phyloP scores from a whole-genome alignment of 1,139 yeast species.

The Geotrichum histeridarum region DNA sequence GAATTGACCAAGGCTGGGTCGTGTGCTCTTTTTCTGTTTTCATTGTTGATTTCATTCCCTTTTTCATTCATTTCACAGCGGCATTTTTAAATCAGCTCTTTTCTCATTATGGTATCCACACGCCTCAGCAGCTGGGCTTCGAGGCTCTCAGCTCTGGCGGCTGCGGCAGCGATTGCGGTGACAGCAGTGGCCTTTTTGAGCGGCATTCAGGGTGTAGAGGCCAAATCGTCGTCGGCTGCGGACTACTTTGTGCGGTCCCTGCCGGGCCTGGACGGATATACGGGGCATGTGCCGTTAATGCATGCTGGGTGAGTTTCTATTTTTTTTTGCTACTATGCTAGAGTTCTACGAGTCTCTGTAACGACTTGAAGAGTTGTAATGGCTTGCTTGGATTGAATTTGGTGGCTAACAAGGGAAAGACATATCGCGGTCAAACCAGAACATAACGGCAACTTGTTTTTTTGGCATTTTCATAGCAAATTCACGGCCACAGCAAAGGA shows the following conservation, averaged over 20 bases:
- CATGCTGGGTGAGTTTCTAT: constrained; percentile 40
- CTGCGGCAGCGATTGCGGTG: too few species aligned
- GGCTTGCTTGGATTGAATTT: neutral
- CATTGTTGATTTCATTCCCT: too few species aligned
- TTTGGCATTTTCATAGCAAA: constrained; percentile 53
- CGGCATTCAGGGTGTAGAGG: neutral
- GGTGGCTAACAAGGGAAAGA: constrained; percentile 31
- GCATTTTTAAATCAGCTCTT: too few species aligned
- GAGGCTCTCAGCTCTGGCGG: too few species aligned
- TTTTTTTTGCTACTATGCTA: constrained; percentile 2
- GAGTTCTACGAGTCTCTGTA: neutral
- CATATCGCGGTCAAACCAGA: constrained; percentile 55
- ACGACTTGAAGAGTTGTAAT: neutral
- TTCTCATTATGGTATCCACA: too few species aligned
- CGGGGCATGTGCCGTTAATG: constrained; percentile 37
- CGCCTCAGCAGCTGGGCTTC: neutral
- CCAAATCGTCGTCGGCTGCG: constrained; percentile 26
- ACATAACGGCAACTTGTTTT: constrained; percentile 62
- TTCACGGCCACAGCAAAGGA: constrained; percentile 29
- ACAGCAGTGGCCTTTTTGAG: neutral
- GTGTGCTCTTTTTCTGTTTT: too few species aligned
- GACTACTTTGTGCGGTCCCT: constrained; percentile 37
- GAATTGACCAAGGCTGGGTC: too few species aligned
- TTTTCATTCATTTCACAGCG: too few species aligned
- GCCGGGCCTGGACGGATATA: constrained; percentile 35